These are phyloP conservation scores for Talaromyces sp. DNA, from an alignment of 2,329 filamentous ascomycete species.

Conservation along the genomic window DNA sequence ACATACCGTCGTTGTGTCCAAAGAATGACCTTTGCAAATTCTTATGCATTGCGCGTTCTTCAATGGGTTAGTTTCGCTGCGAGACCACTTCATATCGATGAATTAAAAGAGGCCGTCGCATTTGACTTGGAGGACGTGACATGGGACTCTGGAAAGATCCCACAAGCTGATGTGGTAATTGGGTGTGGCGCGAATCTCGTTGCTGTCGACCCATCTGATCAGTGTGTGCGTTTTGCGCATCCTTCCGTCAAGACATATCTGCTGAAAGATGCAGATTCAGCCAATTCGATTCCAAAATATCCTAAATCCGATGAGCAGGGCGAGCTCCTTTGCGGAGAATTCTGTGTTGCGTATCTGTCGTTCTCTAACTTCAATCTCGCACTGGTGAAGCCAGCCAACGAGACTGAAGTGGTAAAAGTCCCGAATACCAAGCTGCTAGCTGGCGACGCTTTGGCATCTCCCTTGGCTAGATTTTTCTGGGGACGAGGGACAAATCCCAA, in stretches of 20 bases:
- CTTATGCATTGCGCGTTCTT: conserved; percentile 19
- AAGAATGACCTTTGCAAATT: conserved; percentile 17
- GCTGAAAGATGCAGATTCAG: conserved; percentile 14
- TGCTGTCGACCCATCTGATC: conserved; percentile 20
- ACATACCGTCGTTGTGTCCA: conserved; percentile 22
- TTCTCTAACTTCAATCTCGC: conserved; percentile 24
- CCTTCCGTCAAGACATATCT: conserved; percentile 24
- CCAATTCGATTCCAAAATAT: conserved; percentile 10
- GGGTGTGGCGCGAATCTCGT: conserved; percentile 26
- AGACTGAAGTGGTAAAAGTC: conserved; percentile 2
- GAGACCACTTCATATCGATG: conserved; percentile 23
- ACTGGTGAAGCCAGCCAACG: conserved; percentile 5
- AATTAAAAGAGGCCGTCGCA: conserved; percentile 23
- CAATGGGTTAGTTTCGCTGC: conserved; percentile 26
- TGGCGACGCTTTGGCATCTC: not conserved
- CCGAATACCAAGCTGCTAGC: conserved; percentile 7
- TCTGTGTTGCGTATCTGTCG: conserved; percentile 24
- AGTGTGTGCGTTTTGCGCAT: conserved; percentile 24
- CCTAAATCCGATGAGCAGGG: conserved; percentile 14
- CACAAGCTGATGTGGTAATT: conserved; percentile 20
- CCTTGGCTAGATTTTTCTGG: not conserved
- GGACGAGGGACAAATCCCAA: not conserved
- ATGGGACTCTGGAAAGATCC: conserved; percentile 22
- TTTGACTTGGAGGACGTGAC: conserved; percentile 20
- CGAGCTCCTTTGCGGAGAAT: conserved; percentile 22